Percentiles rank a stretch among this genome's conserved stretches.
Evolutionary conservation across 306 rosid genomes (phyloP).

Genomic region (Fagus sylvatica): DNA sequence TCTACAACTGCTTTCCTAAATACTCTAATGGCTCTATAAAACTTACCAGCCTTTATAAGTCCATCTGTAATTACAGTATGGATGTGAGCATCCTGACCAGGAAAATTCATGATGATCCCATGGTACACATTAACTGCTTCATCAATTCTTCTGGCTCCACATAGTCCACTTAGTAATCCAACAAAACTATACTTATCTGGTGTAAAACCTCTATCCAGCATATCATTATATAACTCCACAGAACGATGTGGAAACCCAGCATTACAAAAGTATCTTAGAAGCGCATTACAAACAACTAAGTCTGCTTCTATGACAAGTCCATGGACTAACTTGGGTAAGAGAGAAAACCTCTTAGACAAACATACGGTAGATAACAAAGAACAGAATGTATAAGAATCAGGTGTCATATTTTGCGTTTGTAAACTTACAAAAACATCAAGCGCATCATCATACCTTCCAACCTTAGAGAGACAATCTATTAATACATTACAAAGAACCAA

Average conservation of each 20-base stretch:
- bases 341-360: constrained; percentile 42
- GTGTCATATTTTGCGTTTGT: constrained; percentile 29
- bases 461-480: constrained; percentile 56
- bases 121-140: constrained; percentile 53
- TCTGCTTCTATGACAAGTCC: constrained; percentile 42
- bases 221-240: constrained; percentile 37
- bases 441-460: constrained; percentile 52
- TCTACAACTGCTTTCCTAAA: constrained; percentile 37
- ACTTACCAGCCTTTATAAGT: constrained; percentile 50
- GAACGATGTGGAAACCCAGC: constrained; percentile 48
- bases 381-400: constrained; percentile 52
- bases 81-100: constrained; percentile 54
- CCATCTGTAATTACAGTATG: constrained; percentile 48
- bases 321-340: constrained; percentile 40
- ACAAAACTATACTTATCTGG: constrained; percentile 59
- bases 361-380: constrained; percentile 42
- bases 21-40: constrained; percentile 40
- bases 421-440: constrained; percentile 37
- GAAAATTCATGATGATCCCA: constrained; percentile 36
- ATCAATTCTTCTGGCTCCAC: constrained; percentile 47
- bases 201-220: constrained; percentile 47
- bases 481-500: constrained; percentile 56
- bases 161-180: constrained; percentile 56
- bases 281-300: constrained; percentile 56
- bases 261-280: constrained; percentile 46